Base-by-base conservation (phyloP, 2,329 filamentous ascomycete species). In the Fusarium keratoplasticum region DNA sequence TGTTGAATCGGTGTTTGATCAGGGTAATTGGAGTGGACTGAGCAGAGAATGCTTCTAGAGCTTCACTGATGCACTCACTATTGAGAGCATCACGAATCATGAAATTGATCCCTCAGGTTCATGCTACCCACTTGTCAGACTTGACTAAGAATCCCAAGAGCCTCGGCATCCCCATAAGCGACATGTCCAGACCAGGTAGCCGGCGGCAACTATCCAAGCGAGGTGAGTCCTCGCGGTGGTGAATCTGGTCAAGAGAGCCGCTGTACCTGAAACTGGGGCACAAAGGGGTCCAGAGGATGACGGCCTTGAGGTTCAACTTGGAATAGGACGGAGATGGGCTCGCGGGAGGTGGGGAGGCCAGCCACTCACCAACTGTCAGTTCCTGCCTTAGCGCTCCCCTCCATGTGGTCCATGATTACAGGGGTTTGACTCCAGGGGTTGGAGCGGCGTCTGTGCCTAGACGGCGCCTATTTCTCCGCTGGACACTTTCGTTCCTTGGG, bases 251-350 rank as follows among this genome's bases (percentile, higher is more conserved):
- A 27, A 55, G 54, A 69, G 40, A 64, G 38, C 65, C 62, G 75
- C 71, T 69, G 72, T 54, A 77, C 76, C 76, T 77, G 76, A 77
- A 77, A 77, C 76, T 27, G 42, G 57, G 64, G 52, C 44, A 54
- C 50, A 58, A 60, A 61, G 27, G 61, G 31, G 40, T 20, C 33
- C 60, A 38, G 8, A 59, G 47, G 44, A 44, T 54, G 59, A 47
- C 40, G 60, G 67, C 61, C 61, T 55, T n/a, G 20, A 16, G 31
- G 63, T 36, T 38, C 16, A 64, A 60, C 52, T 59, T 64, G 52
- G 61, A 69, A 66, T 69, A 74, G 59, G 20, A 52, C 54, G 40
- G 52, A 59, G 52, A 47, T 64, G 47, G 58, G 29, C 29, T 33
- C 50, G 59, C 38, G 29, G 59, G 31, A 35, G 38, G 36, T 40